Evolutionary conservation across 2,329 filamentous ascomycete genomes (phyloP), one percentile per base, ranked within the genome.

Genomic region (Talaromyces sp.): DNA sequence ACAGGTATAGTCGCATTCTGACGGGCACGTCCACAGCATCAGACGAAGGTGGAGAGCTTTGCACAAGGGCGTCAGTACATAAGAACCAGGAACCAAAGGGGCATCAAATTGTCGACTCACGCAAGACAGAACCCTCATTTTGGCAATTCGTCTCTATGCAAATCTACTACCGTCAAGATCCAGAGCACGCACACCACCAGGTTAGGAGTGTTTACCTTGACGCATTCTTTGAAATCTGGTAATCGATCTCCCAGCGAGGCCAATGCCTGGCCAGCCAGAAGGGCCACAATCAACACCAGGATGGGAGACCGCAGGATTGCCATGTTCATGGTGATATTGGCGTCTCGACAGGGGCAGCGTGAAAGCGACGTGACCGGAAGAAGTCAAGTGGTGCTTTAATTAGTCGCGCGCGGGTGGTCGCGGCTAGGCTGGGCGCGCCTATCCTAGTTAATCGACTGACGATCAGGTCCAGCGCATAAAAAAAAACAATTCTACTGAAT

Each of bases 1-100:
- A 82, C 95, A 99, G 64, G 91, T 89, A 81, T 99, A 96, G 82
- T 99, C 93, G 86, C 95, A 99, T 84, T 99, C 94, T 72, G 90
- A 83, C 64, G 90, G 86, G 79, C 95, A 99, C 74, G 87, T 87
- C 95, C 95, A 99, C 75, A 97, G 80, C 72, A 98, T 87, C 68
- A 98, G 83, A 65, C 91, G 91, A 74, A 89, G 92, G 77, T 90
- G 86, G 68, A 96, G 75, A 65, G 95, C 92, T 96, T 57, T 18
- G 27, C 34, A 57, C 6, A 31, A 23, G 10, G 5, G 2, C 28
- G 14, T 82, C 81, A 1, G 87, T 85, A 31, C 44, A 5, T 27
- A 28, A 56, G 44, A 3, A 28, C 7, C 34, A 30, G 16, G 23
- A 23, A 23, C 23, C 23, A 42, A 57, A 3, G 55, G 16, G 16